Conservation (phyloP, 345 rosid genomes). For the Trapa bicornis region DNA sequence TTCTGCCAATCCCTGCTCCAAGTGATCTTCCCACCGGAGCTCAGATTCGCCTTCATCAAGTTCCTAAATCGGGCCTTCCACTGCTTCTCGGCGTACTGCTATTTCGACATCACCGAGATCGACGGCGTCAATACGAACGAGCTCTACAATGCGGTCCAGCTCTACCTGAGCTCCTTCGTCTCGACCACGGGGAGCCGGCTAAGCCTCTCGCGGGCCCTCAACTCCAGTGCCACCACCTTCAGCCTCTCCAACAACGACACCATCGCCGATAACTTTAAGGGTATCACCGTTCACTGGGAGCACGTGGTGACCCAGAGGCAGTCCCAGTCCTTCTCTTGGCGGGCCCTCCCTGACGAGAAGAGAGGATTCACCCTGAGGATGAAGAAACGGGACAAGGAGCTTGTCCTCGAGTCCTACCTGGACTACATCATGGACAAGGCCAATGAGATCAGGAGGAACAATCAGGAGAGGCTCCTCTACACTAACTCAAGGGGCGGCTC, state of each 20-base stretch:
- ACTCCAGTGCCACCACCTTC: slow-evolving; percentile 78
- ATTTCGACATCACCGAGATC: slow-evolving; percentile 87
- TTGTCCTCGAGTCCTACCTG: slow-evolving; percentile 48
- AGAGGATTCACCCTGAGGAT: slow-evolving; percentile 81
- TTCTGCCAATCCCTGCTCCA: slow-evolving; percentile 68
- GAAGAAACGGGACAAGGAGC: slow-evolving; percentile 47
- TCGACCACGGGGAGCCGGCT: slow-evolving; percentile 67
- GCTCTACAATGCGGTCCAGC: slow-evolving; percentile 96
- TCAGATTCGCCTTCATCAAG: slow-evolving; percentile 57
- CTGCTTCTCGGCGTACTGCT: slow-evolving; percentile 54
- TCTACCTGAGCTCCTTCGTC: slow-evolving; percentile 66
- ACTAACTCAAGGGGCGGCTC: slow-evolving; percentile 89
- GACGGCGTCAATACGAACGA: slow-evolving; percentile 99
- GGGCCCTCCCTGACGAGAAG: slow-evolving; percentile 93
- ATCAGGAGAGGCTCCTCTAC: slow-evolving; percentile 60
- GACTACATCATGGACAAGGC: slow-evolving; percentile 77
- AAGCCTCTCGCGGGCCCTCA: slow-evolving; percentile 76
- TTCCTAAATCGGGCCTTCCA: slow-evolving; percentile 40
- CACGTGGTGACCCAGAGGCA: slow-evolving; percentile 85
- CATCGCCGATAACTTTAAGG: slow-evolving; percentile 51
- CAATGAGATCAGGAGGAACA: slow-evolving; percentile 56
- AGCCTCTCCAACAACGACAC: slow-evolving; percentile 75
- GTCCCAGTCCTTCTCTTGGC: slow-evolving; percentile 69
- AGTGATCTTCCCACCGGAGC: slow-evolving; percentile 71
- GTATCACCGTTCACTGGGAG: slow-evolving; percentile 66